Base-by-base conservation (phyloP, 1,284 basidiomycete species). In the Trametes versicolor region DNA sequence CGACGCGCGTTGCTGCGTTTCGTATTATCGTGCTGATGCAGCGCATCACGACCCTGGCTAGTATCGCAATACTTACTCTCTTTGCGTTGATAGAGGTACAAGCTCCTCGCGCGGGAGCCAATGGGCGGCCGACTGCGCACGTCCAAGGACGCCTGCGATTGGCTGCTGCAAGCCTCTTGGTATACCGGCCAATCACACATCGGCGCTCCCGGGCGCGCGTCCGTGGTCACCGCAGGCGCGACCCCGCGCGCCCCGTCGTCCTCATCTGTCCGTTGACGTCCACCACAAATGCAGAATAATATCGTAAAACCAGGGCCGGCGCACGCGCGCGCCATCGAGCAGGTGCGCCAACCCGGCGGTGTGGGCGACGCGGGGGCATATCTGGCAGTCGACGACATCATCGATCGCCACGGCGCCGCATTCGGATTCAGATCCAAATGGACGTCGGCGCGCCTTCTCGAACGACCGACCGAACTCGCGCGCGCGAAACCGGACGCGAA, bases 401-500 rank as follows among this genome's bases (percentile, higher is more conserved):
- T 36, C 48, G 41, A 59, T 41, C 58, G 50, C 49, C 27, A 32
- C 49, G 21, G 23, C 49, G 21, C n/a, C 52, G 52, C 37, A 39
- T 36, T 57, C 61, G 61, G 61, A 62, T 32, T 62, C 61, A 62
- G 61, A 57, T 62, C 29, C 61, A 57, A 62, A 62, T 57, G 61
- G 61, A 62, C 61, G 39, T 57, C 54, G 61, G 57, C 61, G 39
- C 19, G 41, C 41, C 41, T 43, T n/a, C 37, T 32, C 2, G 21
- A 54, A 50, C 48, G 37, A n/a, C n/a, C n/a, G n/a, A n/a, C n/a
- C n/a, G n/a, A n/a, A n/a, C n/a, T n/a, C 12, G 25, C 41, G 52
- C 32, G 53, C 12, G 52, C 48, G 37, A 43, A 43, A 19, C 19
- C 41, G 41, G 17, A n/a, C 41, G 41, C 41, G 41, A 43, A 43